Conservation (phyloP, 441 rosid species). For the Brassica hybrid region DNA sequence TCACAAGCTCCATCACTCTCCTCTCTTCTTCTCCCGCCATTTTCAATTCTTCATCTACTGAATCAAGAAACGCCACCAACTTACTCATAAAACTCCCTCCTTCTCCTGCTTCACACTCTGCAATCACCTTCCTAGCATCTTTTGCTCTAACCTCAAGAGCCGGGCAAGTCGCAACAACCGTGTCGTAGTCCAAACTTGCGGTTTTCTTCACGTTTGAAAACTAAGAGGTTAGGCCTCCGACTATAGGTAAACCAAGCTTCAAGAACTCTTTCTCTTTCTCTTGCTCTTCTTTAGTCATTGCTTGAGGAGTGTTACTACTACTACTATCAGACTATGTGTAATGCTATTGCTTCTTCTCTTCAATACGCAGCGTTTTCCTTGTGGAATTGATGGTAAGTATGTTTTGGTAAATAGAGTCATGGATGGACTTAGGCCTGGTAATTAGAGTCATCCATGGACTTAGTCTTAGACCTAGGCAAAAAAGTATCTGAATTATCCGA, state of each 20-base stretch:
- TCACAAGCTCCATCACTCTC: constrained; percentile 67
- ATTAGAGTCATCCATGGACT: no score
- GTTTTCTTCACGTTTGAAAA: constrained; percentile 82
- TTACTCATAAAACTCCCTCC: constrained; percentile 56
- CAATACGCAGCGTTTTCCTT: constrained; percentile 61
- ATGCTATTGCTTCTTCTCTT: constrained; percentile 43
- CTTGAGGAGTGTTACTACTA: constrained; percentile 23
- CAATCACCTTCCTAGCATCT: constrained; percentile 50
- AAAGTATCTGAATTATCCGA: no score
- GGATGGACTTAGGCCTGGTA: no score
- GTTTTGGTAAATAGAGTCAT: no score
- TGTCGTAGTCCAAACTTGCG: constrained; percentile 62
- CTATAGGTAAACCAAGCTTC: constrained; percentile 72
- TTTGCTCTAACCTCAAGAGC: constrained; percentile 53
- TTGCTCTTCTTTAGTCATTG: constrained; percentile 52
- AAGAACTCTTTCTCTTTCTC: constrained; percentile 74
- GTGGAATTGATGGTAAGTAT: no score
- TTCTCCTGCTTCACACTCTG: constrained; percentile 44
- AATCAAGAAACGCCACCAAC: constrained; percentile 64
- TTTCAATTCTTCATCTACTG: constrained; percentile 68
- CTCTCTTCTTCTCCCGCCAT: constrained; percentile 55
- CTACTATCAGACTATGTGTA: constrained; percentile 22
- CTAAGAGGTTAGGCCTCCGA: constrained; percentile 82
- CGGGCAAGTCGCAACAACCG: constrained; percentile 55
- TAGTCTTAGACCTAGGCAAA: no score